Percentiles rank a stretch among this genome's conserved stretches.
phyloP scores from a whole-genome alignment of 2,329 filamentous ascomycete species.

The Venturiaceae sp. region DNA sequence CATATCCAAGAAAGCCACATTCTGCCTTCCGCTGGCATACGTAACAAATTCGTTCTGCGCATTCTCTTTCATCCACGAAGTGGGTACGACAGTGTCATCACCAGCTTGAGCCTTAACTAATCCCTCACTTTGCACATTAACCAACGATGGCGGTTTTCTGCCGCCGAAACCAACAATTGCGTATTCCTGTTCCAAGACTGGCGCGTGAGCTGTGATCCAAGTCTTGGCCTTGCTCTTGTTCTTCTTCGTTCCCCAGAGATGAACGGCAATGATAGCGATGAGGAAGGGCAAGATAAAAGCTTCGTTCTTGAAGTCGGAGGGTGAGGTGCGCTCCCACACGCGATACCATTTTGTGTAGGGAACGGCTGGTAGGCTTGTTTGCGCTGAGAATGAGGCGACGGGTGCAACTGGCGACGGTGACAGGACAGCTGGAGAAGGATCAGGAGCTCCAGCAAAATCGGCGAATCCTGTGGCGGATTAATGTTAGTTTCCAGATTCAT shows the following conservation, averaged over 20 bases:
- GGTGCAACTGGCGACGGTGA: constrained; percentile 29
- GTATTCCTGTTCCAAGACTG: constrained; percentile 70
- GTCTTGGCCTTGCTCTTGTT: constrained; percentile 73
- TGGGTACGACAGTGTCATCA: constrained; percentile 36
- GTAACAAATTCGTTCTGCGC: constrained; percentile 75
- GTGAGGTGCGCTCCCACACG: constrained; percentile 79
- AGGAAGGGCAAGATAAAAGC: constrained; percentile 71
- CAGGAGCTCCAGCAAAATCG: constrained; percentile 76
- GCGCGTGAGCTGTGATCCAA: constrained; percentile 70
- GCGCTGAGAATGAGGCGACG: constrained; percentile 21
- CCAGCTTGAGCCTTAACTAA: constrained; percentile 22
- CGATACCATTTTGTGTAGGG: constrained; percentile 96
- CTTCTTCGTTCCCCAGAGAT: constrained; percentile 68
- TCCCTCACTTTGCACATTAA: constrained; percentile 36
- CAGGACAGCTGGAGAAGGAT: constrained; percentile 44
- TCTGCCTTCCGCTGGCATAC: constrained; percentile 87
- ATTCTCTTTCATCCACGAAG: constrained; percentile 70
- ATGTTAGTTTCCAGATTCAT: background rate
- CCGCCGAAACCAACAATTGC: constrained; percentile 73
- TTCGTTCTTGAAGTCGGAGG: constrained; percentile 80
- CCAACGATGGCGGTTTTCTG: constrained; percentile 34
- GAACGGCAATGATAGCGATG: constrained; percentile 62
- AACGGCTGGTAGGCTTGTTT: constrained; percentile 34
- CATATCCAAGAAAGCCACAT: constrained; percentile 83
- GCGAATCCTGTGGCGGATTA: constrained; percentile 65